Base-by-base conservation (phyloP, 169 alveolate genomes). In the Eimeria tenella region DNA sequence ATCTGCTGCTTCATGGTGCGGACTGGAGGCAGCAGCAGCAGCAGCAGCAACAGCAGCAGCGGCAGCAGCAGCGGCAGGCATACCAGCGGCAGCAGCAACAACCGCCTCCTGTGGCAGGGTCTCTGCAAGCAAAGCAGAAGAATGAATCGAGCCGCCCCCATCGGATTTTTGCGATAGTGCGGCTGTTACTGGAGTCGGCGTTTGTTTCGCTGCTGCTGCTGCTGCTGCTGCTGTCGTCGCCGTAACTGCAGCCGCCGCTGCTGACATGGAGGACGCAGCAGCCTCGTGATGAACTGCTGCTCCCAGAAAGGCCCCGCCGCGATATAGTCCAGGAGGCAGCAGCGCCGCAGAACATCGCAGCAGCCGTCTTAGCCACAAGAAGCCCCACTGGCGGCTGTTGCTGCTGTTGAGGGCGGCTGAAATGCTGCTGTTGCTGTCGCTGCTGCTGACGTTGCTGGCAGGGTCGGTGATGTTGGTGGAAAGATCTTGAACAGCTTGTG, bases 261-360 rank as follows among this genome's bases (percentile, higher is more conserved):
- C 87, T 77, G 65, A 62, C 6, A 52, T 52, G 7, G 87, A 42
- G 83, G 83, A 53, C 19, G 23, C 50, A 4, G 65, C 31, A 17
- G 68, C 62, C n/a, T 77, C 87, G 25, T 77, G 87, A n/a, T 19
- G 68, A 5, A 50, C 68, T 50, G 87, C 10, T 8, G 62, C 31
- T 23, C 87, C 87, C 13, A 50, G 8, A 17, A 11, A 19, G 87
- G 87, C 11, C 17, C 87, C 68, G n/a, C 87, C 87, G 7, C 50
- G 52, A 42, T 77, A 77, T 10, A 77, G 49, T 11, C 87, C 87
- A 13, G 87, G 87, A 52, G 87, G 87, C 68, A 77, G 87, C 68
- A 77, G 49, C 5, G 87, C 87, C 13, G 87, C 87, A 49, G 87
- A 77, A 52, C 68, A 77, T 5, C 87, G 87, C 70, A 77, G 62